Percentiles rank a stretch among this genome's conserved stretches.
phyloP scores from a whole-genome alignment of 805 yeast genomes.

The Pichia nanzhaoensis region DNA sequence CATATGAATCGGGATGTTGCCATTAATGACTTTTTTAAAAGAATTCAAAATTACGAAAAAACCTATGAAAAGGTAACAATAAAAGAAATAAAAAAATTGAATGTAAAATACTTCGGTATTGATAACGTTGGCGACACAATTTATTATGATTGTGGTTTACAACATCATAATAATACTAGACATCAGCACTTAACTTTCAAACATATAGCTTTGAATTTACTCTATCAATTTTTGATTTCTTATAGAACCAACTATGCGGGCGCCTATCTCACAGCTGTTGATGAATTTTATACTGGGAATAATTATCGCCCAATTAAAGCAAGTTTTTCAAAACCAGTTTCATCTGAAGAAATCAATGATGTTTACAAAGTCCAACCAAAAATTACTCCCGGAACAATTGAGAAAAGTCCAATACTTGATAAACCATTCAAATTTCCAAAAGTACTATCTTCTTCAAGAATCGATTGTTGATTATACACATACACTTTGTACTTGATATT shows the following conservation, averaged over 20 bases:
- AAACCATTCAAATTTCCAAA: constrained; percentile 7
- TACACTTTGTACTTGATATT: no score
- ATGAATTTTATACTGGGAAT: constrained; percentile 26
- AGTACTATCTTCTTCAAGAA: constrained; percentile 14
- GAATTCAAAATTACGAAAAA: constrained; percentile 45
- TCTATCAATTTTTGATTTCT: constrained; percentile 29
- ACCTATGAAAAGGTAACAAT: constrained; percentile 34
- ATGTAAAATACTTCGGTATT: constrained; percentile 27
- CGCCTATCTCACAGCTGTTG: constrained; percentile 28
- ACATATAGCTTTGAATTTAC: constrained; percentile 22
- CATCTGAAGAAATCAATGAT: constrained; percentile 9
- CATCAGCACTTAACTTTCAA: constrained; percentile 21
- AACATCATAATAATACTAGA: constrained; percentile 25
- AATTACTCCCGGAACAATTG: not conserved
- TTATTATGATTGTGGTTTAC: constrained; percentile 28
- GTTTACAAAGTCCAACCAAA: not conserved
- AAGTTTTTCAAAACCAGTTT: constrained; percentile 14
- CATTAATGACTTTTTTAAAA: constrained; percentile 50
- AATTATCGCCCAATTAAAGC: constrained; percentile 24
- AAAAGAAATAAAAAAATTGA: constrained; percentile 26
- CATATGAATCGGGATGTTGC: constrained; percentile 46
- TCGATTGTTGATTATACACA: not conserved
- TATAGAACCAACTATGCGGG: constrained; percentile 31
- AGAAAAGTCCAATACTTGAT: not conserved
- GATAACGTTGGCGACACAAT: constrained; percentile 31